Evolutionary conservation across 208 protist genomes (phyloP).

Genomic region (Leishmania braziliensis): DNA sequence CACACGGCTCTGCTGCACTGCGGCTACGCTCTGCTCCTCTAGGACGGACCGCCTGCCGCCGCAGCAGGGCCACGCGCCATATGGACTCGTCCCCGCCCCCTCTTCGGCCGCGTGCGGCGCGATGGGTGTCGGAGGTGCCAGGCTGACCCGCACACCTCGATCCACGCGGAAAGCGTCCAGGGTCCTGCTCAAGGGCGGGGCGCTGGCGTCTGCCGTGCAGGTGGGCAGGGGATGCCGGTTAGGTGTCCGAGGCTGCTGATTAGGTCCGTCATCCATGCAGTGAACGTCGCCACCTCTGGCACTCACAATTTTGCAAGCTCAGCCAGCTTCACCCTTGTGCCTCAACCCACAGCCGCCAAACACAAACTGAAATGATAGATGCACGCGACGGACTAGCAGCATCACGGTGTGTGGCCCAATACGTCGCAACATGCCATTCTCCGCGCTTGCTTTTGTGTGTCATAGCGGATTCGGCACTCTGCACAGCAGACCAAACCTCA

Average conservation of each 20-base stretch:
- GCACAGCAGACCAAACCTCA: not conserved
- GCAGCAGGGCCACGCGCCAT: not conserved
- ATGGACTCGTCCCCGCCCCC: not conserved
- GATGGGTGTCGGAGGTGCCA: not conserved
- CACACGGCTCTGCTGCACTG: not conserved
- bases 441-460: not conserved
- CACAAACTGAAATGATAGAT: no score
- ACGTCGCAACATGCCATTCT: not conserved
- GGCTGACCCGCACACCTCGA: not conserved
- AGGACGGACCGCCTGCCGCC: not conserved
- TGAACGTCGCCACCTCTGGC: no score
- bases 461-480: not conserved
- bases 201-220: not conserved
- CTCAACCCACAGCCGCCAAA: no score
- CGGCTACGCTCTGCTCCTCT: no score
- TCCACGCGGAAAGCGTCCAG: not conserved
- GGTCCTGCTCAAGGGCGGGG: not conserved
- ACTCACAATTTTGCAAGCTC: no score
- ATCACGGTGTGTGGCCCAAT: no score
- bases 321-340: no score
- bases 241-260: not conserved
- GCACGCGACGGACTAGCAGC: no score
- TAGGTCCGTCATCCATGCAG: not conserved
- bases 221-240: no score
- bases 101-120: no score